Base-by-base conservation (phyloP, 2,329 filamentous ascomycete genomes). In the Cordyceps cateniannulata region DNA sequence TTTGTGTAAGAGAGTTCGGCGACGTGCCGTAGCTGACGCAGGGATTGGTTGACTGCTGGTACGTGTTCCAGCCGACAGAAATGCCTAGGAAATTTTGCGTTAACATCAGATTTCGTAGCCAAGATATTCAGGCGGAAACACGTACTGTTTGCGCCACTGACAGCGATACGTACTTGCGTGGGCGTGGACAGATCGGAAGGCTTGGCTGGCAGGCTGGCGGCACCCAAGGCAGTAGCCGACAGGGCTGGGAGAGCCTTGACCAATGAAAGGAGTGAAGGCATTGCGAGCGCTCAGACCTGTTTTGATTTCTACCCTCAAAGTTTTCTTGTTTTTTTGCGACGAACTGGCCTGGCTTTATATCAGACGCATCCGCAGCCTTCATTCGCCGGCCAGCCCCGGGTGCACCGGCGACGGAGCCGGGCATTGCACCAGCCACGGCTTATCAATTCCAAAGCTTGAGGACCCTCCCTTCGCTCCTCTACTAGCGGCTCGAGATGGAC, bases 51-150 rank as follows among this genome's bases (percentile, higher is more conserved):
- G 81, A 66, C 63, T 78, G 65, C 60, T 75, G 63, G 65, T 83
- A 85, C 0, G 82, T 85, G 66, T 84, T 84, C 82, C 82, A 85
- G 1, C 77, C 81, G 40, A 85, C 71, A 0, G 79, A 78, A 7
- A 84, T 73, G 38, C 77, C 81, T 83, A 20, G 20, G 48, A 1
- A 32, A 8, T 45, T 5, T 40, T 12, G 12, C 29, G 9, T 24
- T 48, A 40, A 40, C 16, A 40, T n/a, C 32, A 35, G 27, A 22
- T 25, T 20, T 4, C 9, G 10, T 56, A 61, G 55, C 57, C 7
- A 57, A 35, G 59, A 58, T 6, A n/a, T 38, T 25, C 24, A 24
- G 27, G 16, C 44, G 12, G 2, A n/a, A 5, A 22, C 27, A 54
- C 75, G 70, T 65, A 82, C 80, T 71, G 63, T 77, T 77, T 0